These are phyloP conservation scores for Aspergillus egyptiacus DNA, from an alignment of 495 filamentous ascomycete genomes.

Conservation along the genomic window DNA sequence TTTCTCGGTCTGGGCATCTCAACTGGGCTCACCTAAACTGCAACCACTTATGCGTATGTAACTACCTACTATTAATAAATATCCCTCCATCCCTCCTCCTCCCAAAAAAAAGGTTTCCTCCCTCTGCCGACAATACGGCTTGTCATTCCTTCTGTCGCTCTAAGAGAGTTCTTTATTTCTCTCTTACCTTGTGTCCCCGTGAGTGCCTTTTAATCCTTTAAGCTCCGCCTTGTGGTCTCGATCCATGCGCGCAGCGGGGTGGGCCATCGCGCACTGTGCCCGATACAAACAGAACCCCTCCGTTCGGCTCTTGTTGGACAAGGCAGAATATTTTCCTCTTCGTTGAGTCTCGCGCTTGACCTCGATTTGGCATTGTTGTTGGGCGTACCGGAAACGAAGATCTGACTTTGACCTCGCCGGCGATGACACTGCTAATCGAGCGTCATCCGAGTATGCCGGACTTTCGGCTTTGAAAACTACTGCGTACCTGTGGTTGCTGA, in stretches of 20 bases:
- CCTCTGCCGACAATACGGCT: conserved; percentile 6
- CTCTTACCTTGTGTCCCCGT: conserved; percentile 6
- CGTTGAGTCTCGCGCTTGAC: conserved; percentile 1
- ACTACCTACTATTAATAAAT: conserved; percentile 19
- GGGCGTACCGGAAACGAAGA: not conserved
- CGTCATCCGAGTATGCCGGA: conserved; percentile 13
- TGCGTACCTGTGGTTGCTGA: conserved; percentile 17
- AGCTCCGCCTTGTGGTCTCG: conserved; percentile 3
- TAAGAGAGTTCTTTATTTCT: not conserved
- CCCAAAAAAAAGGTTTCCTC: not conserved
- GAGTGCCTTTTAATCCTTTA: conserved; percentile 13
- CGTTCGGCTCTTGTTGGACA: conserved; percentile 8
- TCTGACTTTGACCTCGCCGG: conserved; percentile 1
- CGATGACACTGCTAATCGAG: conserved; percentile 12
- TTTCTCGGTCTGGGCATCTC: not conserved
- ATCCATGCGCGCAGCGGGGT: conserved; percentile 20
- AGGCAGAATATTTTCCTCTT: not conserved
- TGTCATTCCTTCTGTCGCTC: not conserved
- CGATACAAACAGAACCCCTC: conserved; percentile 9
- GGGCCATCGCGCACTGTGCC: conserved; percentile 11
- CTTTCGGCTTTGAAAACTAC: not conserved
- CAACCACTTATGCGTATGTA: conserved; percentile 2
- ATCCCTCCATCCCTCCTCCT: conserved; percentile 3
- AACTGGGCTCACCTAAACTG: conserved; percentile 1
- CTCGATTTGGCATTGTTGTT: not conserved